Evolutionary conservation across 2,329 filamentous ascomycete species (phyloP).

Genomic region (Neonectria ditissima): DNA sequence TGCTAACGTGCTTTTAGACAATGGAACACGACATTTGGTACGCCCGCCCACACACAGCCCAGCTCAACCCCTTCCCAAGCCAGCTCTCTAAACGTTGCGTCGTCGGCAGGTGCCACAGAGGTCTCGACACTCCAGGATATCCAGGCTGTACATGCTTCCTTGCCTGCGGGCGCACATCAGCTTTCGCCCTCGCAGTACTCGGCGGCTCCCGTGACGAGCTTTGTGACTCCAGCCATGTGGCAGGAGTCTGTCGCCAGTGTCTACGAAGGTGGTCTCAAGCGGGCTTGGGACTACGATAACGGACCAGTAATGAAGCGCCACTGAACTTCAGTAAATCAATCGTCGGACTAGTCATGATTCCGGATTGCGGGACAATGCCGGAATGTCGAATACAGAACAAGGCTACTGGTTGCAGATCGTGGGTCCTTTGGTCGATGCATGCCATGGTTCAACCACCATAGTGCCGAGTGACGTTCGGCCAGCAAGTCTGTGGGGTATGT

Average conservation of each 20-base stretch:
- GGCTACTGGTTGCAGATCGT: neutral
- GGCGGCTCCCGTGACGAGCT: slow-evolving; percentile 65
- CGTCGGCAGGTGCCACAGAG: slow-evolving; percentile 66
- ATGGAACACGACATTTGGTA: slow-evolving; percentile 95
- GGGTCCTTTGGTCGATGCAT: slow-evolving; percentile 4
- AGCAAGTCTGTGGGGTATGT: slow-evolving; percentile 3
- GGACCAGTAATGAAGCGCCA: slow-evolving; percentile 50
- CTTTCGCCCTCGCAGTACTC: slow-evolving; percentile 65
- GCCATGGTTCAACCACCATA: slow-evolving; percentile 11
- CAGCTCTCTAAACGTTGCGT: slow-evolving; percentile 64
- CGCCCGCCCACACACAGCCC: slow-evolving; percentile 58
- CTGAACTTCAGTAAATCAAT: slow-evolving; percentile 17
- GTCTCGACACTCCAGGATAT: slow-evolving; percentile 66
- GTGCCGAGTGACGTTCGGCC: neutral
- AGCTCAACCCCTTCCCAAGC: slow-evolving; percentile 55
- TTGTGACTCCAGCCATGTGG: slow-evolving; percentile 80
- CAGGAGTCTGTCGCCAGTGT: slow-evolving; percentile 77
- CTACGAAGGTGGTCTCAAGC: slow-evolving; percentile 73
- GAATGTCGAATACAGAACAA: neutral
- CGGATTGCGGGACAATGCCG: neutral
- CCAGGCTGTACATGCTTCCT: slow-evolving; percentile 58
- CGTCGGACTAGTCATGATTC: neutral
- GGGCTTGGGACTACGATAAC: slow-evolving; percentile 69
- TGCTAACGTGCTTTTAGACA: slow-evolving; percentile 68
- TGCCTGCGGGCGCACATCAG: slow-evolving; percentile 59